These are phyloP conservation scores for Xylaria sp. DNA, from an alignment of 2,329 filamentous ascomycete species.

Conservation along the genomic window DNA sequence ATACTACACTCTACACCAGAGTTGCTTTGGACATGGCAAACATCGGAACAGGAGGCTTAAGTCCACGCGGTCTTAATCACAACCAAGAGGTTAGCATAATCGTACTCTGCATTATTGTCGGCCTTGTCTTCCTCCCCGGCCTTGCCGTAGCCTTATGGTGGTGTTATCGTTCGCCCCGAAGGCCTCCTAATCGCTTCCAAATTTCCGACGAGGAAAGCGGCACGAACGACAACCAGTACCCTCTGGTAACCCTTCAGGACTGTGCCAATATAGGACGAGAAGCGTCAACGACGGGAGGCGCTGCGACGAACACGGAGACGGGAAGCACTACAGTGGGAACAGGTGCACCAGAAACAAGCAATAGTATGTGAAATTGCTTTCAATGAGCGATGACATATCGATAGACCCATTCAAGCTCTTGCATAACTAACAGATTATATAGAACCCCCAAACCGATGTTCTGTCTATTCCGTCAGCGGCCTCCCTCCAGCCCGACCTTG, in stretches of 20 bases:
- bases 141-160: background rate
- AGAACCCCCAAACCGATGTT: background rate
- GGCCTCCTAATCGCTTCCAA: background rate
- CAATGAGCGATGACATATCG: background rate
- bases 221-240: background rate
- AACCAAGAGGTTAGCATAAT: background rate
- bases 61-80: background rate
- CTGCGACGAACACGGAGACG: too few species aligned
- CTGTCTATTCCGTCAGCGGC: too few species aligned
- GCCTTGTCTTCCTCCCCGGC: background rate
- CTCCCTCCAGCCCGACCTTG: background rate
- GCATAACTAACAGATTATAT: slow-evolving; percentile 14
- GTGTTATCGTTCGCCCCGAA: background rate
- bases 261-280: background rate
- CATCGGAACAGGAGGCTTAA: background rate
- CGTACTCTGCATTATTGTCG: background rate
- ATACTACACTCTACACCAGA: background rate
- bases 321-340: background rate
- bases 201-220: slow-evolving; percentile 4
- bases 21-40: background rate
- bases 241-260: slow-evolving; percentile 9
- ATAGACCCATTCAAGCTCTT: background rate
- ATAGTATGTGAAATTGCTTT: slow-evolving; percentile 7
- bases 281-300: too few species aligned
- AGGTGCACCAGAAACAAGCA: too few species aligned